A percentile compares a stretch with the other conserved stretches of the same genome.
phyloP scores from a whole-genome alignment of 1,284 basidiomycete species.

The Paramarasmius palmivorus region DNA sequence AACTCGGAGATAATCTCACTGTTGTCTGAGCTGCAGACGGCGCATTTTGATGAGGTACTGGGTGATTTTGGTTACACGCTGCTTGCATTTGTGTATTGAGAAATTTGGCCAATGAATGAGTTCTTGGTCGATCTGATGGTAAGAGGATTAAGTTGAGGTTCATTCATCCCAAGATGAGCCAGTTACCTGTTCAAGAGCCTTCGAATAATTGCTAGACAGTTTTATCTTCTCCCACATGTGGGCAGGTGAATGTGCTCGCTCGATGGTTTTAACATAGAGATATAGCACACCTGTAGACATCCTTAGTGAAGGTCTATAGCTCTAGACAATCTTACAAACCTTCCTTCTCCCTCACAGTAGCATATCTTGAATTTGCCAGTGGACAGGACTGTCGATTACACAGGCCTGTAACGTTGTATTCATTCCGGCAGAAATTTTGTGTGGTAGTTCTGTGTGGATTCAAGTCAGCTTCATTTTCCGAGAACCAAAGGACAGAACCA shows the following conservation, averaged over 20 bases:
- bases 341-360: slow-evolving; percentile 95
- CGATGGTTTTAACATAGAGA: slow-evolving; percentile 98
- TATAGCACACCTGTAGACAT: slow-evolving; percentile 77
- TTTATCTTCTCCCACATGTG: slow-evolving; percentile 98
- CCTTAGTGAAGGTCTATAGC: neutral
- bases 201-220: slow-evolving; percentile 92
- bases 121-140: slow-evolving; percentile 87
- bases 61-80: slow-evolving; percentile 97
- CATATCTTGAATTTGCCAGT: slow-evolving; percentile 94
- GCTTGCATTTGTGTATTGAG: slow-evolving; percentile 98
- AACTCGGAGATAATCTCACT: slow-evolving; percentile 54
- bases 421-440: slow-evolving; percentile 98
- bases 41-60: slow-evolving; percentile 99
- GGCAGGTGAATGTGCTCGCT: slow-evolving; percentile 93
- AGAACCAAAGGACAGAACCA: slow-evolving; percentile 12
- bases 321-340: slow-evolving; percentile 48
- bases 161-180: neutral
- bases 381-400: slow-evolving; percentile 97
- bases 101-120: slow-evolving; percentile 98
- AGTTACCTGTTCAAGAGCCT: slow-evolving; percentile 88
- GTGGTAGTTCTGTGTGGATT: slow-evolving; percentile 70
- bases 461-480: slow-evolving; percentile 8
- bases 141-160: neutral
- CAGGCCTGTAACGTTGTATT: slow-evolving; percentile 98
- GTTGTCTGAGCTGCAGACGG: slow-evolving; percentile 83